phyloP scores from a whole-genome alignment of 2,329 filamentous ascomycete species.

The Chalaropsis thielavioides region DNA sequence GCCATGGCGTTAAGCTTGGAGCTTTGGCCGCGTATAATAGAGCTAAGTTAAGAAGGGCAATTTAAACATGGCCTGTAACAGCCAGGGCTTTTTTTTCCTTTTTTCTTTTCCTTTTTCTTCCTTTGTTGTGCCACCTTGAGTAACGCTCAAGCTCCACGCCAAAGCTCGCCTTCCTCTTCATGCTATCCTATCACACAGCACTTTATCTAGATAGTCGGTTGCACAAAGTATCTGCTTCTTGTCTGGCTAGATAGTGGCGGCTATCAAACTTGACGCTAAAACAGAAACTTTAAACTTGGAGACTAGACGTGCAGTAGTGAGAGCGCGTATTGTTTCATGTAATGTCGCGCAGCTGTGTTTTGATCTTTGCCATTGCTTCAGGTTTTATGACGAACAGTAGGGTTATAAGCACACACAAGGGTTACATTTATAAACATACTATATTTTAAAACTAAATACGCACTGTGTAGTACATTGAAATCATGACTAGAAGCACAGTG shows the following conservation, averaged over 20 bases:
- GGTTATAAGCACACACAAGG: background rate
- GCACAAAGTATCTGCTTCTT: background rate
- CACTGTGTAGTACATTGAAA: background rate
- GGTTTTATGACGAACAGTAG: background rate
- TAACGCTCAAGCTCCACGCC: background rate
- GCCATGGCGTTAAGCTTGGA: background rate
- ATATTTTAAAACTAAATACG: background rate
- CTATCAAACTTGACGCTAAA: conserved; percentile 3
- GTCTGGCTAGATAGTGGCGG: background rate
- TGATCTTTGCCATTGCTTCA: no score
- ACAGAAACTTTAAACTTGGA: background rate
- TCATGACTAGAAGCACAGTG: background rate
- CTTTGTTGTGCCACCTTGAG: background rate
- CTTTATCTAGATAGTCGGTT: background rate
- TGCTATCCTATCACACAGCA: background rate
- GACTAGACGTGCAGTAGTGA: background rate
- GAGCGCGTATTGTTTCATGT: background rate
- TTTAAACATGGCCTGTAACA: background rate
- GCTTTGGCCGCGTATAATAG: background rate
- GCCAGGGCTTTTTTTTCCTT: background rate
- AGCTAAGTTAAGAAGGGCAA: background rate
- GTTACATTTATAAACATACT: background rate
- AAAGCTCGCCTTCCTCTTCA: background rate
- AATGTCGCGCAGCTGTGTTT: background rate
- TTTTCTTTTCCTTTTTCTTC: no score